Percentiles rank a stretch among this genome's conserved stretches.
These are phyloP conservation scores for Durusdinium trenchii DNA, from an alignment of 73 alveolate genomes.

Conservation along the genomic window DNA sequence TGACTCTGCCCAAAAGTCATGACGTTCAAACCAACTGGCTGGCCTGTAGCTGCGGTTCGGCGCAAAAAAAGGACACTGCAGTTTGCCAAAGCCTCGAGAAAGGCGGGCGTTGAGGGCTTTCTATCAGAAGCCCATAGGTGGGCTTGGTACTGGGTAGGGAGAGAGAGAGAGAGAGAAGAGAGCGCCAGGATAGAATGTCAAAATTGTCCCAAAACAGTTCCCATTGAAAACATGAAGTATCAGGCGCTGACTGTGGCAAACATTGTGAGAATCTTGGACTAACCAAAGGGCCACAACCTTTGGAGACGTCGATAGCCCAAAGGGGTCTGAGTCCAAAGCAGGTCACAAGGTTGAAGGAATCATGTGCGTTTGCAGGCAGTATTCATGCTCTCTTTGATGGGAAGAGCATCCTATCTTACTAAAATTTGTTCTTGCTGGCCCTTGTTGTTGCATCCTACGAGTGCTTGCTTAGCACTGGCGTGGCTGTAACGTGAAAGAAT, in stretches of 20 bases:
- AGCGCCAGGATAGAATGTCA: not conserved
- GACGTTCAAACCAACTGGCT: not conserved
- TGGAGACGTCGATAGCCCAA: too few species aligned
- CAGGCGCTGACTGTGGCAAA: not conserved
- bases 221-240: not conserved
- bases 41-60: slow-evolving; percentile 32
- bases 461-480: too few species aligned
- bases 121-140: not conserved
- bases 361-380: too few species aligned
- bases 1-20: not conserved
- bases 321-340: too few species aligned
- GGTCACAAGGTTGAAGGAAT: too few species aligned
- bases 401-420: too few species aligned
- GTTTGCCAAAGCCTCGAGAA: slow-evolving; percentile 60
- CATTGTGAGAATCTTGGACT: not conserved
- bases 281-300: too few species aligned
- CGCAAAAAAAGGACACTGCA: slow-evolving; percentile 16
- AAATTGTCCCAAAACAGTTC: not conserved
- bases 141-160: not conserved
- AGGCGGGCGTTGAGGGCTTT: not conserved
- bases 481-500: too few species aligned
- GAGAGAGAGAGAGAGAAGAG: not conserved
- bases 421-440: too few species aligned
- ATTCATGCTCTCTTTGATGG: too few species aligned
- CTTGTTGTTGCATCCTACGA: too few species aligned